phyloP scores from a whole-genome alignment of 2,329 filamentous ascomycete species.

The Penicillium sp. region DNA sequence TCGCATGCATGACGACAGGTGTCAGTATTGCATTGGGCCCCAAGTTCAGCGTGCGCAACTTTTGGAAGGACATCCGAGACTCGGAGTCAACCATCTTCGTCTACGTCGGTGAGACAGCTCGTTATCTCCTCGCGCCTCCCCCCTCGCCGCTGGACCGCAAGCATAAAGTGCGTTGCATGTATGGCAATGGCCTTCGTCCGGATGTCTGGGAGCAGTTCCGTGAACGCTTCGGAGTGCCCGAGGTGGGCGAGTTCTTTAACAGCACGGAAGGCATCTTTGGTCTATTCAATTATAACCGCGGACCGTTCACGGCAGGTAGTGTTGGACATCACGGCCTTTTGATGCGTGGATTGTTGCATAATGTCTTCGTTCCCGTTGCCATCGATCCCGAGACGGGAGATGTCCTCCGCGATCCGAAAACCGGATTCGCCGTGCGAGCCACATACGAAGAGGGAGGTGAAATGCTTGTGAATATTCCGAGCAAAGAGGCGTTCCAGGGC shows the following conservation, averaged over 20 bases:
- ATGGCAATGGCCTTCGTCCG: conserved; percentile 51
- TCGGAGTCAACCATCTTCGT: conserved; percentile 69
- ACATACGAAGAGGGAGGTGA: conserved; percentile 72
- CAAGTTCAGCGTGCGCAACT: conserved; percentile 66
- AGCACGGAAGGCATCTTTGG: conserved; percentile 71
- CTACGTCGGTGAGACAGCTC: conserved; percentile 76
- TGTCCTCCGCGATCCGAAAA: conserved; percentile 65
- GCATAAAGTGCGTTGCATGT: conserved; percentile 49
- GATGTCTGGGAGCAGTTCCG: conserved; percentile 57
- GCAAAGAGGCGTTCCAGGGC: conserved; percentile 63
- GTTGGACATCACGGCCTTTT: conserved; percentile 73
- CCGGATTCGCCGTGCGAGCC: conserved; percentile 65
- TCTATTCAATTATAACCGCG: conserved; percentile 61
- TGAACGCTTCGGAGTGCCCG: conserved; percentile 53
- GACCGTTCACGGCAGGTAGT: conserved; percentile 63
- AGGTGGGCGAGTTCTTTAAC: conserved; percentile 74
- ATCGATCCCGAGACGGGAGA: conserved; percentile 70
- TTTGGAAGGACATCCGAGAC: conserved; percentile 72
- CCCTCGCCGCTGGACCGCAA: conserved; percentile 47
- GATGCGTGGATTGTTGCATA: conserved; percentile 53
- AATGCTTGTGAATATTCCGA: conserved; percentile 66
- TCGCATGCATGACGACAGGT: conserved; percentile 58
- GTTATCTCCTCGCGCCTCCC: conserved; percentile 71
- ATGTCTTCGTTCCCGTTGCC: conserved; percentile 65
- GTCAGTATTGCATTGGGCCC: conserved; percentile 44